Evolutionary conservation across 257 asterid genomes (phyloP).

Genomic region (Nicotiana attenuata): DNA sequence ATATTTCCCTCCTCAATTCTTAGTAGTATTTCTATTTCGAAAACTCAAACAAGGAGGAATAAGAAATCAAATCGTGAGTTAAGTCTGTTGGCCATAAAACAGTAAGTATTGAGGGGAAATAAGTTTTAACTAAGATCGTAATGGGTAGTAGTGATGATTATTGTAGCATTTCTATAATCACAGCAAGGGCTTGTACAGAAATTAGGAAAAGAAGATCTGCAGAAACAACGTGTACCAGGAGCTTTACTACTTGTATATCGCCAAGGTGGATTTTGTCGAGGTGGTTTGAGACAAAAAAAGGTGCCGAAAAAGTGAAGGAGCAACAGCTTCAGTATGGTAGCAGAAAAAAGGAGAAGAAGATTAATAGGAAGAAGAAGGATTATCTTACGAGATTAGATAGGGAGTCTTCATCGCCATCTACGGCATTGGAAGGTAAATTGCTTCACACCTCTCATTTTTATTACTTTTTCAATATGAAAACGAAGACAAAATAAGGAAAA

Average conservation of each 20-base stretch:
- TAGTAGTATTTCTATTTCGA: background rate
- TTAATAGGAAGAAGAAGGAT: background rate
- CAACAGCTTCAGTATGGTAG: background rate
- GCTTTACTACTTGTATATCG: slow-evolving; percentile 39
- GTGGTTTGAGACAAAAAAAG: slow-evolving; percentile 25
- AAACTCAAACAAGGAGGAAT: background rate
- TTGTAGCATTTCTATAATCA: slow-evolving; percentile 14
- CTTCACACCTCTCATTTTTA: too few species aligned
- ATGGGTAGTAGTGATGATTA: slow-evolving; percentile 15
- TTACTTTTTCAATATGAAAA: too few species aligned
- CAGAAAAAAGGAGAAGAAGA: background rate
- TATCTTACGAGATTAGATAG: background rate
- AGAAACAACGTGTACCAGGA: slow-evolving; percentile 32
- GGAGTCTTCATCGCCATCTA: background rate
- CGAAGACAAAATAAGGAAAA: too few species aligned
- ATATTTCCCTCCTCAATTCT: background rate
- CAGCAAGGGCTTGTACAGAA: slow-evolving; percentile 5
- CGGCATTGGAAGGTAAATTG: background rate
- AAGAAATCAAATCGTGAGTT: background rate
- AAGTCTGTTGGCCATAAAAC: background rate
- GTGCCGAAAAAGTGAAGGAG: slow-evolving; percentile 9
- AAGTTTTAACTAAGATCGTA: too few species aligned
- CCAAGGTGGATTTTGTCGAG: slow-evolving; percentile 46
- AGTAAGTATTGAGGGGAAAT: background rate
- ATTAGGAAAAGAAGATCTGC: slow-evolving; percentile 13